These are phyloP conservation scores for Drechslera avenae DNA, from an alignment of 2,329 filamentous ascomycete genomes.

Conservation along the genomic window DNA sequence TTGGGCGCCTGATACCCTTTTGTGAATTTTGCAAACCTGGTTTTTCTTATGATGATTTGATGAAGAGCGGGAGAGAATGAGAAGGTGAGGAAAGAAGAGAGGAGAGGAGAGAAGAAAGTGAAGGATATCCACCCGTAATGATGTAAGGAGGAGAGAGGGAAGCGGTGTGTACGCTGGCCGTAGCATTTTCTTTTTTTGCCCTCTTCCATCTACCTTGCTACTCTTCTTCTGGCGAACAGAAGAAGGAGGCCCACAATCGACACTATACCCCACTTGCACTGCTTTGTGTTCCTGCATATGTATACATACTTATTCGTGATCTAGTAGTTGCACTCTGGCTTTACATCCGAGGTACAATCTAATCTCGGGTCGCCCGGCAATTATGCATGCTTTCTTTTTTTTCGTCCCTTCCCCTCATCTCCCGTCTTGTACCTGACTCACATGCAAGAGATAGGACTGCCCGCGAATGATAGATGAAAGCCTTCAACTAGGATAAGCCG, in stretches of 20 bases:
- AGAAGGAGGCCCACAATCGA: too few species aligned
- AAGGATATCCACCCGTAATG: slow-evolving; percentile 5
- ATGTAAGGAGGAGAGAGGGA: background rate
- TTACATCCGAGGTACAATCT: background rate
- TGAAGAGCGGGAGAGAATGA: background rate
- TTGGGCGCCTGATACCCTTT: slow-evolving; percentile 26
- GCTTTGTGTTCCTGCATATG: too few species aligned
- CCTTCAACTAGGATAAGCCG: too few species aligned
- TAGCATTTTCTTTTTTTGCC: background rate
- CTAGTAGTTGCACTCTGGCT: too few species aligned
- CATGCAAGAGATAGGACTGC: too few species aligned
- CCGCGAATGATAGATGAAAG: too few species aligned
- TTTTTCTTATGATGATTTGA: slow-evolving; percentile 8
- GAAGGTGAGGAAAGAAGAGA: background rate
- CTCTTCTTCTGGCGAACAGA: too few species aligned
- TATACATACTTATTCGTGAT: too few species aligned
- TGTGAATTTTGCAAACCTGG: slow-evolving; percentile 1
- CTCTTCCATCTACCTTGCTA: too few species aligned
- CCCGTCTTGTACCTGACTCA: too few species aligned
- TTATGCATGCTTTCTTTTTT: background rate
- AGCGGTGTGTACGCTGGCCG: background rate
- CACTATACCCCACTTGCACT: too few species aligned
- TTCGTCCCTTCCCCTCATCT: too few species aligned
- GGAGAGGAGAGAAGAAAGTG: background rate
- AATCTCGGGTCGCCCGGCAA: background rate